These are phyloP conservation scores for Alternaria sp. DNA, from an alignment of 2,329 filamentous ascomycete genomes.

Conservation along the genomic window DNA sequence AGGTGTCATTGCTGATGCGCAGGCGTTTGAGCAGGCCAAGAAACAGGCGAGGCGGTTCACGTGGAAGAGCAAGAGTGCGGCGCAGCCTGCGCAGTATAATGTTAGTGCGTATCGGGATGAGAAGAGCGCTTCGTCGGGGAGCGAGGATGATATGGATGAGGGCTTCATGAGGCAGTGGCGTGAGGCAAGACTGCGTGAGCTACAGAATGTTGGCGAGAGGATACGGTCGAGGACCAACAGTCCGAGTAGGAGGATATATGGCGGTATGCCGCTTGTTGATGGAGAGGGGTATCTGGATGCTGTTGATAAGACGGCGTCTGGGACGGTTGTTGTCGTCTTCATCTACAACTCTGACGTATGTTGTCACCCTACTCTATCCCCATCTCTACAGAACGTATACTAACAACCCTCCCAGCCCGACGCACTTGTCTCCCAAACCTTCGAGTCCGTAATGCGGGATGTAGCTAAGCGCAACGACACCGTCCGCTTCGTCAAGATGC, in stretches of 20 bases:
- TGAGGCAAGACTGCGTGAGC: slow-evolving; percentile 78
- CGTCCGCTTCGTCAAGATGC: slow-evolving; percentile 88
- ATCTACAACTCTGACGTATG: too few species aligned
- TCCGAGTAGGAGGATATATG: slow-evolving; percentile 80
- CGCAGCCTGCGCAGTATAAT: slow-evolving; percentile 26
- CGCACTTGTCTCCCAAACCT: too few species aligned
- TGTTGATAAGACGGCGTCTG: slow-evolving; percentile 84
- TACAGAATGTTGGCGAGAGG: slow-evolving; percentile 69
- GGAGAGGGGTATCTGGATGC: slow-evolving; percentile 94
- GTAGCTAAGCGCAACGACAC: slow-evolving; percentile 73
- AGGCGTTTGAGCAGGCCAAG: slow-evolving; percentile 74
- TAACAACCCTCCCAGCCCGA: too few species aligned
- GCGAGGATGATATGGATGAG: slow-evolving; percentile 75
- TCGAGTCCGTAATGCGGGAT: too few species aligned
- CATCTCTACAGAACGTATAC: too few species aligned
- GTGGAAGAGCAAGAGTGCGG: slow-evolving; percentile 40
- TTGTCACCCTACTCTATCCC: too few species aligned
- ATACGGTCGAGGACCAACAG: slow-evolving; percentile 72
- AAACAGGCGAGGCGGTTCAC: slow-evolving; percentile 49
- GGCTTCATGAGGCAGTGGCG: slow-evolving; percentile 87
- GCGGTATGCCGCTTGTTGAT: slow-evolving; percentile 83
- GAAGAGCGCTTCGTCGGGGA: slow-evolving; percentile 30
- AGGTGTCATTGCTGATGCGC: slow-evolving; percentile 85
- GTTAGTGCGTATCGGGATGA: slow-evolving; percentile 61
- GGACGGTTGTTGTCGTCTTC: slow-evolving; percentile 91